Base-by-base conservation (phyloP, 129 eudicot species). In the Arctium lappa region DNA sequence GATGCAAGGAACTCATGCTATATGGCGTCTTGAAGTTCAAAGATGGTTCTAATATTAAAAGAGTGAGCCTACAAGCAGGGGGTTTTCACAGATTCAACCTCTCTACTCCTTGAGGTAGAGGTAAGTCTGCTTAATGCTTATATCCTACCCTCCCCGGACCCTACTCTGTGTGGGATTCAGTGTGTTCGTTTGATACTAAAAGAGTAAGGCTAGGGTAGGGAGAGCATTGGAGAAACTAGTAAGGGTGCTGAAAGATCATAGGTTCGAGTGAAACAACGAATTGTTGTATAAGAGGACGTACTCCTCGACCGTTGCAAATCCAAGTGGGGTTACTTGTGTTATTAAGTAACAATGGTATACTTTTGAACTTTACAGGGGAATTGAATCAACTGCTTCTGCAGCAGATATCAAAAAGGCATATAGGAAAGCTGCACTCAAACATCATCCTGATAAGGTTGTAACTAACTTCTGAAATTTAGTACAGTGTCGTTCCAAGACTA, bases 351-450 rank as follows among this genome's bases (percentile, higher is more conserved):
- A 65, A 50, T 48, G 36, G 63, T 73, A 63, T 81, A 77, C 22
- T 71, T 82, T 81, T 87, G 46, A 34, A 81, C 63, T 11, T 36
- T 29, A 72, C 84, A 96, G 99, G 91, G 98, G 97, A 31, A 90
- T 93, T 78, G 93, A 96, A 69, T 88, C 93, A 73, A 86, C 93
- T 84, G 95, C 89, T 73, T 81, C 92, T 33, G 93, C 94, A 63
- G 74, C 92, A n/a, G 99, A 93, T 63, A 92, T 93, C 27, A 93
- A 91, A 80, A 93, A 91, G 89, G 99, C 99, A 39, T 95, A 96
- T 85, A 89, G 98, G 50, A 96, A 90, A 92, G 98, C 99, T 78
- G 99, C 99, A 79, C 94, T 93, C 31, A 93, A 85, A 53, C 97
- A 96, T 90, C 99, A 96, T 79, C 99, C 99, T 11, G 98, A 96